Conservation (phyloP, 257 asterid species). For the Penstemon newberryi region DNA sequence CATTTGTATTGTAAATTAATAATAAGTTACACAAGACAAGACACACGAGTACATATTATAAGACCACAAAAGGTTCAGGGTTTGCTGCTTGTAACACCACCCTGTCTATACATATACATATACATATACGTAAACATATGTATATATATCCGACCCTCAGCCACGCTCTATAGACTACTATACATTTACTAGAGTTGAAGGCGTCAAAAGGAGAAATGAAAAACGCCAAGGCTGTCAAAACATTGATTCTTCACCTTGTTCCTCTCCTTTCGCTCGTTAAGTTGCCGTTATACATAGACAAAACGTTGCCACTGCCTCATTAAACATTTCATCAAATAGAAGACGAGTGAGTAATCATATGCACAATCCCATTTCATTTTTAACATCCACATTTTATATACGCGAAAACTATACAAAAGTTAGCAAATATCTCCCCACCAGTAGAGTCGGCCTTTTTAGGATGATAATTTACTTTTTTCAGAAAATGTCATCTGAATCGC, state of each 20-base stretch:
- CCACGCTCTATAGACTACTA: not conserved
- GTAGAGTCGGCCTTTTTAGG: conserved; percentile 10
- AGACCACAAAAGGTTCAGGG: too few relatives aligned
- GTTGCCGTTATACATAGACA: too few relatives aligned
- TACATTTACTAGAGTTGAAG: not conserved
- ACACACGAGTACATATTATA: too few relatives aligned
- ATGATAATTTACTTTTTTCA: conserved; percentile 28
- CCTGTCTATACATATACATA: too few relatives aligned
- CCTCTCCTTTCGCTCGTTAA: too few relatives aligned
- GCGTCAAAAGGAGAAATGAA: not conserved
- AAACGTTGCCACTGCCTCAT: too few relatives aligned
- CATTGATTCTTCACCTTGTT: too few relatives aligned
- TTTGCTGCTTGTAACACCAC: not conserved
- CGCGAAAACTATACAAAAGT: conserved; percentile 41
- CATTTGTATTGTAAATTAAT: too few relatives aligned
- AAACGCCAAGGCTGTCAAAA: too few relatives aligned
- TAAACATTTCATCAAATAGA: too few relatives aligned
- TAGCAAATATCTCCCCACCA: conserved; percentile 32
- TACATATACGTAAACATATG: too few relatives aligned
- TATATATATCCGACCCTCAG: not conserved
- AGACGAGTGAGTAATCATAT: conserved; percentile 13
- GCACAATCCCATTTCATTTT: conserved; percentile 34
- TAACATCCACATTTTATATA: conserved; percentile 32
- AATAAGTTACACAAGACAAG: too few relatives aligned
- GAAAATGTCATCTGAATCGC: conserved; percentile 43